These are phyloP conservation scores for Yamadazyma nakazawae DNA, from an alignment of 805 yeast species.

Conservation along the genomic window DNA sequence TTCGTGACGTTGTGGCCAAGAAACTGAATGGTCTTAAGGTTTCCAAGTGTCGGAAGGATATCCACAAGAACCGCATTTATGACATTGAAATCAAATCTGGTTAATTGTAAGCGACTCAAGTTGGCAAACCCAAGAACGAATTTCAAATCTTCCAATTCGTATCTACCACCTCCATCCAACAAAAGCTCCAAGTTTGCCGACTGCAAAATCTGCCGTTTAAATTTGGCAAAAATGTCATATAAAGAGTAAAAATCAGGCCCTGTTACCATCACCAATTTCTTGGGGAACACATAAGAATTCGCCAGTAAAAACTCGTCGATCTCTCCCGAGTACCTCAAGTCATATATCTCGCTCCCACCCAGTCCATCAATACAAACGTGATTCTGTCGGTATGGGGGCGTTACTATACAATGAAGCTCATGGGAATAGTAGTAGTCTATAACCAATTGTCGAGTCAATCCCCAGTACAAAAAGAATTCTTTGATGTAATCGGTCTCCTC, in stretches of 20 bases:
- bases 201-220: conserved; percentile 15
- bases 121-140: conserved; percentile 24
- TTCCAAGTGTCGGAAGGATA: conserved; percentile 10
- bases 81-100: conserved; percentile 18
- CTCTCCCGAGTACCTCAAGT: conserved; percentile 25
- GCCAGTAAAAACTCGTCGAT: conserved; percentile 29
- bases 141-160: conserved; percentile 13
- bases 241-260: conserved; percentile 31
- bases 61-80: conserved; percentile 5
- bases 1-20: conserved; percentile 30
- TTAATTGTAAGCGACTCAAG: conserved; percentile 28
- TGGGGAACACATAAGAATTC: conserved; percentile 29
- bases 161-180: conserved; percentile 25
- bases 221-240: conserved; percentile 21
- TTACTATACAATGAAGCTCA: conserved; percentile 32
- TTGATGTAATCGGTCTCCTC: conserved; percentile 18
- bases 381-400: conserved; percentile 19
- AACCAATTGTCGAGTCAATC: conserved; percentile 20
- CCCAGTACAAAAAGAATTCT: conserved; percentile 22
- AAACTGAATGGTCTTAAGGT: conserved; percentile 26
- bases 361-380: conserved; percentile 9
- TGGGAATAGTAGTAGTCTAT: conserved; percentile 24
- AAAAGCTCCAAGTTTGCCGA: conserved; percentile 23
- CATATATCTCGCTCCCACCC: conserved; percentile 9
- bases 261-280: conserved; percentile 23